These are phyloP conservation scores for Hemileccinum rubropunctum DNA, from an alignment of 768 basidiomycete genomes.

Conservation along the genomic window DNA sequence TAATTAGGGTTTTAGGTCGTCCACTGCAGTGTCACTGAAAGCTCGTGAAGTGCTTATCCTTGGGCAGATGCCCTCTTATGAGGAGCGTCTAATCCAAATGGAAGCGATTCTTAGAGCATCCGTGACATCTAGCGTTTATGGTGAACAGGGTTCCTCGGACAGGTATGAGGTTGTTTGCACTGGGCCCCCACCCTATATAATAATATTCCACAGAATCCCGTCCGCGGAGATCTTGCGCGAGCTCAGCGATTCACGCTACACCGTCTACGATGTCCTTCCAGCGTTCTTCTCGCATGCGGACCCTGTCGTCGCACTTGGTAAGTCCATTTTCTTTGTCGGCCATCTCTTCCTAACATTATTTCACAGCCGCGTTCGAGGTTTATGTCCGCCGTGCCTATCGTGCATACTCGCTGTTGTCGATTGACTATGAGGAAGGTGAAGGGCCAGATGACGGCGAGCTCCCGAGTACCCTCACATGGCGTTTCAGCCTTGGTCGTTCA, in stretches of 20 bases:
- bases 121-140: conserved; percentile 85
- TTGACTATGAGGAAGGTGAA: conserved; percentile 95
- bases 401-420: conserved; percentile 85
- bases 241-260: conserved; percentile 93
- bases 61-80: conserved; percentile 95
- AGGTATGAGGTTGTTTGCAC: conserved; percentile 40
- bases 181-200: neutral
- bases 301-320: conserved; percentile 79
- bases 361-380: conserved; percentile 86
- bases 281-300: conserved; percentile 91
- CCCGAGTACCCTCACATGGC: conserved; percentile 83
- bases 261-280: conserved; percentile 95
- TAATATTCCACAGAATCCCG: conserved; percentile 55
- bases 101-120: conserved; percentile 89
- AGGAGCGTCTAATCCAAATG: conserved; percentile 93
- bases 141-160: conserved; percentile 66
- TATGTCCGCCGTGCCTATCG: conserved; percentile 95
- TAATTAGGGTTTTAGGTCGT: conserved; percentile 55
- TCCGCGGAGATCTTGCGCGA: conserved; percentile 86
- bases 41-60: conserved; percentile 97
- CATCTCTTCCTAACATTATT: neutral
- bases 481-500: conserved; percentile 90
- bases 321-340: conserved; percentile 21
- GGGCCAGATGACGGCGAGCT: conserved; percentile 78
- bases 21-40: conserved; percentile 88